Evolutionary conservation across 139 green algal species (phyloP).

Genomic region (Chlamydomonas sphaeroides): DNA sequence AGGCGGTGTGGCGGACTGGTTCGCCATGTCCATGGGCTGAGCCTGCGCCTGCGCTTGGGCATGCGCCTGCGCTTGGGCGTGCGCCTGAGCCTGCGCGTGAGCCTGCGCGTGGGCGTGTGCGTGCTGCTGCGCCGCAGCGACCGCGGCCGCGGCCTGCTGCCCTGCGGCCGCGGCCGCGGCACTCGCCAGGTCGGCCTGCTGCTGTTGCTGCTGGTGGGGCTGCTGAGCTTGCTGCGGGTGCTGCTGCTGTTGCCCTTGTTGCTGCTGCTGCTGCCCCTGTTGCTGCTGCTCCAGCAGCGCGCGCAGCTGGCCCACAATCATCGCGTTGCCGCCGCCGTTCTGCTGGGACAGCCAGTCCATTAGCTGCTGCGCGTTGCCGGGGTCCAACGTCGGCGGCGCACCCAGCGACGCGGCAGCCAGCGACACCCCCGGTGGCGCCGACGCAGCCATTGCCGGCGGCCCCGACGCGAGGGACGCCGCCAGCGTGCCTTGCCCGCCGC

Average conservation of each 20-base stretch:
- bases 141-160: neutral
- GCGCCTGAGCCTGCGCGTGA: neutral
- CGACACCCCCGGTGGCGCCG: neutral
- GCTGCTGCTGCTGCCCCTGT: slow-evolving; percentile 32
- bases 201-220: slow-evolving; percentile 22
- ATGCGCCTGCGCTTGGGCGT: no score
- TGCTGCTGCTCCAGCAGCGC: slow-evolving; percentile 11
- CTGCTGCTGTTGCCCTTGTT: neutral
- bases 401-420: neutral
- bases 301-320: slow-evolving; percentile 2
- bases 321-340: neutral
- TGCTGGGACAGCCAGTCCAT: slow-evolving; percentile 30
- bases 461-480: no score
- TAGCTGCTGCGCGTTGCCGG: neutral
- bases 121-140: neutral
- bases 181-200: neutral
- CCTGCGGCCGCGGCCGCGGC: no score
- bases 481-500: no score
- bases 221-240: slow-evolving; percentile 18
- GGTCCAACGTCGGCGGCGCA: neutral
- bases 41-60: no score
- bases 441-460: no score
- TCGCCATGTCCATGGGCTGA: no score
- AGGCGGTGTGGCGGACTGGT: neutral
- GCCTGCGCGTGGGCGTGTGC: slow-evolving; percentile 1